phyloP scores from a whole-genome alignment of 257 asterid species.

The Galeopsis tetrahit region DNA sequence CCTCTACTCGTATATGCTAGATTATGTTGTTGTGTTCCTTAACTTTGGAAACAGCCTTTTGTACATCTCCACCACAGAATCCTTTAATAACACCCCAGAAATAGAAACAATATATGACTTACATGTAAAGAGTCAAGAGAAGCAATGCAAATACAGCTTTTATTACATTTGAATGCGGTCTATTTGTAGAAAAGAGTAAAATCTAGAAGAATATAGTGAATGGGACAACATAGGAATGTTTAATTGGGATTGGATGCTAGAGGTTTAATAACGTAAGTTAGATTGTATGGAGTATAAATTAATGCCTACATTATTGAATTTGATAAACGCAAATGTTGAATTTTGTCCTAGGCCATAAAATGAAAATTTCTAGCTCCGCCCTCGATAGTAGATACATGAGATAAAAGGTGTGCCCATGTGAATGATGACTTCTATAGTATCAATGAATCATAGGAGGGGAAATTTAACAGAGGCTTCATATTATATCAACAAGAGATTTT shows the following conservation, averaged over 20 bases:
- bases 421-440: not conserved
- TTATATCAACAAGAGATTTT: slow-evolving; percentile 17
- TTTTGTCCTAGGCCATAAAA: no score
- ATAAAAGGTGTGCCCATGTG: slow-evolving; percentile 12
- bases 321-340: no score
- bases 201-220: not conserved
- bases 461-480: slow-evolving; percentile 4
- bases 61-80: slow-evolving; percentile 68
- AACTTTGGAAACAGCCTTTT: slow-evolving; percentile 81
- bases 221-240: not conserved
- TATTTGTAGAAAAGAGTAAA: not conserved
- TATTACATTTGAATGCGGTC: not conserved
- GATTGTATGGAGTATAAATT: not conserved
- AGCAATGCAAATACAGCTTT: not conserved
- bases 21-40: slow-evolving; percentile 65
- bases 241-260: not conserved
- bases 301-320: no score
- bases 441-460: not conserved
- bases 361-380: no score
- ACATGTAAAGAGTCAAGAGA: not conserved
- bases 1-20: slow-evolving; percentile 69
- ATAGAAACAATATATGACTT: slow-evolving; percentile 18
- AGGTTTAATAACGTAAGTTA: not conserved
- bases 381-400: no score
- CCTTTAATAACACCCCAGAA: slow-evolving; percentile 50